Base-by-base conservation (phyloP, 768 basidiomycete genomes). In the Mycena olivaceomarginata region DNA sequence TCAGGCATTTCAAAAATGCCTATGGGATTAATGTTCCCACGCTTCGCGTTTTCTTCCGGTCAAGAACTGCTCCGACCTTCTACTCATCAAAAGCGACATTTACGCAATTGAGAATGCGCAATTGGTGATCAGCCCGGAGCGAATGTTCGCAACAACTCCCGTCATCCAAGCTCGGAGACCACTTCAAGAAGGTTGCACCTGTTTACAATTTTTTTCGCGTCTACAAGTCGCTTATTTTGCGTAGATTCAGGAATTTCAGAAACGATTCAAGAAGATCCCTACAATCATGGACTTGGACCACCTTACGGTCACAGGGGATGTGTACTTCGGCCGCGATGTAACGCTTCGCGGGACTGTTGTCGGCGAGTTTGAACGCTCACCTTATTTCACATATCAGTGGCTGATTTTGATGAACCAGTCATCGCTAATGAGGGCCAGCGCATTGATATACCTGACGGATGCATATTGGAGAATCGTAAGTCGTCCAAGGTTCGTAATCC, bases 151-250 rank as follows among this genome's bases (percentile, higher is more conserved):
- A 80, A 94, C 92, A n/a, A 93, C 96, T n/a, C 98, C 97, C 18
- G 97, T 98, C 65, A 96, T 99, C 90, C 98, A 98, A 88, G n/a
- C 93, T 98, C 57, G 97, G 97, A 53, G 96, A 97, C 85, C 95
- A 96, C 84, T 98, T 99, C 93, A 98, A 97, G 91, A 98, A 96
- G 92, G 95, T 96, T 75, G 2, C 9, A 4, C 62, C 57, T n/a
- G 20, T 53, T 51, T 51, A 51, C 18, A 18, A 22, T 64, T 63
- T 46, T 46, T 31, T 16, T n/a, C 0, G 15, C 48, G 56, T 39
- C 18, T 46, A 75, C 22, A 20, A 22, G 41, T 69, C 39, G 62
- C 46, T 68, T 41, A 62, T 46, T 48, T 46, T 22, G 5, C 63
- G 51, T 75, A 94, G 94, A 95, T 96, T 75, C 92, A 92, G 80